Evolutionary conservation across 1,284 basidiomycete genomes (phyloP).

Genomic region (Sporisorium scitamineum): DNA sequence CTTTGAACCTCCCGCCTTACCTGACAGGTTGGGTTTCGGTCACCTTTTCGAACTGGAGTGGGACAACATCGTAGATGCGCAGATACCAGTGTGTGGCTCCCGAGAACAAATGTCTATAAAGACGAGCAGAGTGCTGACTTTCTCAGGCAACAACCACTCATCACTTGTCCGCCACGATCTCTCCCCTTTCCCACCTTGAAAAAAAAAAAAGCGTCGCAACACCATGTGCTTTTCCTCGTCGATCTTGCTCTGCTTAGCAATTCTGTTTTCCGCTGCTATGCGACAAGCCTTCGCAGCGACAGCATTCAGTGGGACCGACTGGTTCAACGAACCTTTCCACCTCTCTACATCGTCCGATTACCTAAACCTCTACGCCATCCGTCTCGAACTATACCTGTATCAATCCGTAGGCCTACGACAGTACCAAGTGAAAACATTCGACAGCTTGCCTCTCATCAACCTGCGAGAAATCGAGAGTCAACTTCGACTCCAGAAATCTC

Average conservation of each 20-base stretch:
- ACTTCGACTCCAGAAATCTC: not conserved
- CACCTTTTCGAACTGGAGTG: not conserved
- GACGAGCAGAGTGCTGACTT: no score
- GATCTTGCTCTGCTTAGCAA: not conserved
- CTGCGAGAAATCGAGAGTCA: conserved; percentile 7
- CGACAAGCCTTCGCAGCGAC: not conserved
- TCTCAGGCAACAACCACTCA: no score
- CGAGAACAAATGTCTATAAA: not conserved
- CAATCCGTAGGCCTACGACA: not conserved
- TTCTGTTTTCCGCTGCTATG: not conserved
- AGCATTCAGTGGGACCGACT: not conserved
- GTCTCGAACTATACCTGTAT: conserved; percentile 5
- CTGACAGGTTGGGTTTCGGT: not conserved
- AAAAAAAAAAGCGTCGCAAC: not conserved
- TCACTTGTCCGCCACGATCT: not conserved
- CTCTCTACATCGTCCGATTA: not conserved
- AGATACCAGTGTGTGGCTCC: not conserved
- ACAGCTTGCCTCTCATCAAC: not conserved
- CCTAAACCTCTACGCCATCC: not conserved
- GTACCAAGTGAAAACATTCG: not conserved
- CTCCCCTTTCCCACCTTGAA: not conserved
- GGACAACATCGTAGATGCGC: not conserved
- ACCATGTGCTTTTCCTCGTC: not conserved
- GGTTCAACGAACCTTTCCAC: conserved; percentile 12
- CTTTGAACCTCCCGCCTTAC: not conserved